These are phyloP conservation scores for Drechslerella stenobrocha DNA, from an alignment of 2,329 filamentous ascomycete genomes.

Conservation along the genomic window DNA sequence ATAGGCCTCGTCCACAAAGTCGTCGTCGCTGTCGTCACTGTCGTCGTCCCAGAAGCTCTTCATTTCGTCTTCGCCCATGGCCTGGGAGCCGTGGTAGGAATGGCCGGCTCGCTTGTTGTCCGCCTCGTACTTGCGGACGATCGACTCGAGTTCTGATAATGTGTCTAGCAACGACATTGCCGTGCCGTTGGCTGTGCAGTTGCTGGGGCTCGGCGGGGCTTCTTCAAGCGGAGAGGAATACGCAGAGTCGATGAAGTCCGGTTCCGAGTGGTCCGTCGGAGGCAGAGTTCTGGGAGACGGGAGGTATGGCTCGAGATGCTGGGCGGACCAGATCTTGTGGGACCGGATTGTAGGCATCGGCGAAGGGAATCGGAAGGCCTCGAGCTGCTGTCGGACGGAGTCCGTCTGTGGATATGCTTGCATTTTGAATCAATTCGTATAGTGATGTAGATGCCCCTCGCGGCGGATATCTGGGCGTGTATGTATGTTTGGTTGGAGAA, in stretches of 20 bases:
- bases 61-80: constrained; percentile 6
- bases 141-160: constrained; percentile 40
- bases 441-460: background rate
- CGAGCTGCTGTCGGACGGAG: constrained; percentile 40
- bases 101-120: constrained; percentile 9
- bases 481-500: constrained; percentile 1
- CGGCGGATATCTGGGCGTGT: too few relatives aligned
- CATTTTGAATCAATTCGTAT: constrained; percentile 7
- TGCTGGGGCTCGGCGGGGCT: constrained; percentile 15
- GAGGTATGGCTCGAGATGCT: constrained; percentile 43
- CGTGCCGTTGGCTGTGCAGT: constrained; percentile 14
- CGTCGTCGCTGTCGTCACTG: constrained; percentile 35
- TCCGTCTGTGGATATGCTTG: constrained; percentile 32
- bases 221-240: constrained; percentile 41
- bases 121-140: constrained; percentile 45
- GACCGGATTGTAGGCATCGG: constrained; percentile 39
- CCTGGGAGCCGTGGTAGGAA: background rate
- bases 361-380: constrained; percentile 45
- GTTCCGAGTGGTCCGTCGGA: constrained; percentile 14
- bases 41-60: constrained; percentile 42
- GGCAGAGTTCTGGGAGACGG: constrained; percentile 39
- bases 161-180: constrained; percentile 45
- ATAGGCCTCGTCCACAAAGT: constrained; percentile 46
- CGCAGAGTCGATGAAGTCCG: constrained; percentile 38
- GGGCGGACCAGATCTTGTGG: constrained; percentile 43